These are phyloP conservation scores for Thecaphora thlaspeos DNA, from an alignment of 1,284 basidiomycete species.

Conservation along the genomic window DNA sequence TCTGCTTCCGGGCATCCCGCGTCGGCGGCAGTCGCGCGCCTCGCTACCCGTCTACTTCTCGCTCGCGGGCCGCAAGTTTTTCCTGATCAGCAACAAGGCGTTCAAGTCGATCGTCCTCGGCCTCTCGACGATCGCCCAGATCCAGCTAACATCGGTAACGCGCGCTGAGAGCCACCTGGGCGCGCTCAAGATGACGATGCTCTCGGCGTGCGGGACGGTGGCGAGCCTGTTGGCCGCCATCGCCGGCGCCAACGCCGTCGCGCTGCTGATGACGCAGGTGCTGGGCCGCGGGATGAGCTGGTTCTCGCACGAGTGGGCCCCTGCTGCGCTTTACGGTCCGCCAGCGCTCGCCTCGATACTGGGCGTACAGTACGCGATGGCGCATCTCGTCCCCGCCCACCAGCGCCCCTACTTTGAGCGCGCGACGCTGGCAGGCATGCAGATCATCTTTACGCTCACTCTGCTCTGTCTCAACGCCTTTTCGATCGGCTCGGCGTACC, in stretches of 20 bases:
- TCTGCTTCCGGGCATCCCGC: constrained; percentile 34
- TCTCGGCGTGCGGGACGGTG: constrained; percentile 36
- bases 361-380: constrained; percentile 66
- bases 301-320: constrained; percentile 68
- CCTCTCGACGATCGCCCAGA: constrained; percentile 50
- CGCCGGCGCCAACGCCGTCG: constrained; percentile 70
- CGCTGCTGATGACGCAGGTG: constrained; percentile 68
- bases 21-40: constrained; percentile 17
- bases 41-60: constrained; percentile 71
- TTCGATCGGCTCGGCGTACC: constrained; percentile 69
- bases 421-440: constrained; percentile 36
- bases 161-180: constrained; percentile 54
- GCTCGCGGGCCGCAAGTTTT: constrained; percentile 58
- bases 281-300: constrained; percentile 65
- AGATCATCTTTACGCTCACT: constrained; percentile 39
- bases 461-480: constrained; percentile 62
- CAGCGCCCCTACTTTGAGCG: constrained; percentile 52
- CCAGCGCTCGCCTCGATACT: constrained; percentile 65
- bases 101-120: constrained; percentile 53
- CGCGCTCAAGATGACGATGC: constrained; percentile 36
- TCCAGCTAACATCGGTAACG: constrained; percentile 51
- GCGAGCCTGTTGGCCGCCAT: constrained; percentile 60
- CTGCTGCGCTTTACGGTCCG: constrained; percentile 75
- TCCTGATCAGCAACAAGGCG: constrained; percentile 61
- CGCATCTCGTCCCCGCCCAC: constrained; percentile 62